A percentile compares a stretch with the other conserved stretches of the same genome.
These are phyloP conservation scores for Leishmania martiniquensis DNA, from an alignment of 208 protist species.

Conservation along the genomic window DNA sequence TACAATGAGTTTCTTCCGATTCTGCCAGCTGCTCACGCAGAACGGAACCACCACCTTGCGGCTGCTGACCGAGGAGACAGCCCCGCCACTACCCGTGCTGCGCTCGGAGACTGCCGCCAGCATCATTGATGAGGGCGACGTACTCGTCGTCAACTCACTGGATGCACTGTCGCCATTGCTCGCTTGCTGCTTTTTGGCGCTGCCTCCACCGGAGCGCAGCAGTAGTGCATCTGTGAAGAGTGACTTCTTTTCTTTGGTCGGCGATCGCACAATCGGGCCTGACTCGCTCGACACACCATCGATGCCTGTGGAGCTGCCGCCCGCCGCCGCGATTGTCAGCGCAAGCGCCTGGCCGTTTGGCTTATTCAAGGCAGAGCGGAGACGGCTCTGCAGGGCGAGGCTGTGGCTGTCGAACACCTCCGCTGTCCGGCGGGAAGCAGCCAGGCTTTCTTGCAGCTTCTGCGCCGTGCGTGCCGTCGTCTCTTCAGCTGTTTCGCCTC, in stretches of 20 bases:
- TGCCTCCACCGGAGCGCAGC: conserved; percentile 8
- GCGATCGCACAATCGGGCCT: conserved; percentile 74
- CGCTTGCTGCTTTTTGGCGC: neutral
- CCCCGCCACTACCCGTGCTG: neutral
- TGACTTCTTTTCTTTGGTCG: conserved; percentile 49
- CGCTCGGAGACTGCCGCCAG: neutral
- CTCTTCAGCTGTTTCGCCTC: conserved; percentile 17
- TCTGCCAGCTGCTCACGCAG: conserved; percentile 77
- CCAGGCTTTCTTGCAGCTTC: conserved; percentile 35
- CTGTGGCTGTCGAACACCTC: conserved; percentile 46
- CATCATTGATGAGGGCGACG: conserved; percentile 13
- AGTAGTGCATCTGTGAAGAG: conserved; percentile 27
- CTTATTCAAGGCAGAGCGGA: conserved; percentile 4
- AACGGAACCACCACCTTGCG: conserved; percentile 62
- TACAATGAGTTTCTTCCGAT: conserved; percentile 82
- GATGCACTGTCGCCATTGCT: neutral
- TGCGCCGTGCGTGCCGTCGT: conserved; percentile 46
- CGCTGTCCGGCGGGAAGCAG: conserved; percentile 11
- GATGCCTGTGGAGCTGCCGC: conserved; percentile 9
- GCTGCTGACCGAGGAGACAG: neutral
- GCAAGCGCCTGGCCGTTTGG: conserved; percentile 7
- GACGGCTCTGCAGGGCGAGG: conserved; percentile 25
- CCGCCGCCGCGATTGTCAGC: conserved; percentile 26
- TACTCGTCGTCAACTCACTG: conserved; percentile 1
- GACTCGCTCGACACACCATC: conserved; percentile 27